Percentiles rank a stretch among this genome's conserved stretches.
Evolutionary conservation across 768 basidiomycete genomes (phyloP).

Genomic region (Trametopsis cervina): DNA sequence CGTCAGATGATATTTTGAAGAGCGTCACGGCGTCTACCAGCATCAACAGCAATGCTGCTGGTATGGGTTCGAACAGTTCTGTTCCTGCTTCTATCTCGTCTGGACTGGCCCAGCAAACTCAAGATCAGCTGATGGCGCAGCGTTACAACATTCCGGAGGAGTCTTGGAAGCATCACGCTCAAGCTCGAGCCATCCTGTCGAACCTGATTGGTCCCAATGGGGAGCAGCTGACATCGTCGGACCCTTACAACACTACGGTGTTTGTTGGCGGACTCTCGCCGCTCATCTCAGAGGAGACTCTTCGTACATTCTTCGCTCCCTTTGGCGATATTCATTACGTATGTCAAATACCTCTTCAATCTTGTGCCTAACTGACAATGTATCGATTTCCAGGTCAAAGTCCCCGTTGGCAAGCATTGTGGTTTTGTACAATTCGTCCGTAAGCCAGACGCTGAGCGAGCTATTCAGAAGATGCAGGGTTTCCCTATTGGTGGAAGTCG

Average conservation of each 20-base stretch:
- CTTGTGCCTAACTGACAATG: slow-evolving; percentile 8
- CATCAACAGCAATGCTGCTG: slow-evolving; percentile 3
- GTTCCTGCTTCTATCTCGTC: slow-evolving; percentile 28
- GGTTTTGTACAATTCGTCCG: slow-evolving; percentile 94
- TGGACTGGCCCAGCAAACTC: slow-evolving; percentile 38
- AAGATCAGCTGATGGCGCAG: slow-evolving; percentile 34
- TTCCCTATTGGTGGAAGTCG: slow-evolving; percentile 90
- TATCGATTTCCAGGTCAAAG: slow-evolving; percentile 87
- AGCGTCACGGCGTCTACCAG: slow-evolving; percentile 10
- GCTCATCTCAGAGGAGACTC: slow-evolving; percentile 83
- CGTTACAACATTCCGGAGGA: slow-evolving; percentile 62
- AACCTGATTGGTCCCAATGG: slow-evolving; percentile 84
- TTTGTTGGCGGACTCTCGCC: slow-evolving; percentile 91
- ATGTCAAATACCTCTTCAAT: slow-evolving; percentile 22
- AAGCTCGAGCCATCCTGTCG: slow-evolving; percentile 75
- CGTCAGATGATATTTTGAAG: slow-evolving; percentile 49
- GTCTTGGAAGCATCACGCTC: slow-evolving; percentile 80
- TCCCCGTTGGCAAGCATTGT: slow-evolving; percentile 93
- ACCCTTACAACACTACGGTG: slow-evolving; percentile 95
- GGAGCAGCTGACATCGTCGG: slow-evolving; percentile 79
- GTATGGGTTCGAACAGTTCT: slow-evolving; percentile 3
- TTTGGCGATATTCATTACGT: slow-evolving; percentile 93
- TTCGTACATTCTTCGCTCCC: slow-evolving; percentile 87
- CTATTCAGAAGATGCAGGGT: slow-evolving; percentile 96
- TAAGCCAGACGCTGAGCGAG: slow-evolving; percentile 85